Evolutionary conservation across 139 green algal species (phyloP), one percentile per base, ranked within the genome.

Genomic region (Chlamydomonas sp.): DNA sequence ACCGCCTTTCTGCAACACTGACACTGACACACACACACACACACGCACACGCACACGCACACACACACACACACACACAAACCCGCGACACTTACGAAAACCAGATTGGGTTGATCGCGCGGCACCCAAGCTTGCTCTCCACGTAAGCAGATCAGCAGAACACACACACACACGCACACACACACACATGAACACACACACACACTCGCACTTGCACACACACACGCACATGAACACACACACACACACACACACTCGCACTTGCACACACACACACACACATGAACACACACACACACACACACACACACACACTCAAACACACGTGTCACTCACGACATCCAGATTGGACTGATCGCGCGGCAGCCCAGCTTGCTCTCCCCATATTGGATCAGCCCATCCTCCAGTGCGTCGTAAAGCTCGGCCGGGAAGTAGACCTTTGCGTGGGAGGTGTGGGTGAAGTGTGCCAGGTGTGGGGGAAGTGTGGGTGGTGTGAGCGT

Each of bases 321-420:
- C 10, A 35, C 22, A 65, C n/a, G n/a, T 65, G 22, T 65, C 43
- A 68, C 60, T 49, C 22, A 68, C 60, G 34, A 68, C 75, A 96
- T 82, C 89, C 89, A 96, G 10, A 92, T 68, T n/a, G 89, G 88
- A 24, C 81, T 90, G 54, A 96, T 90, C 60, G 76, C 77, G 2
- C 83, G 73, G 81, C 88, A 93, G 0, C 87, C 89, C 48, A 95
- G 79, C 59, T 81, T 48, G 6, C 69, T 39, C 61, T 90, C 79
- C 0, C 86, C 89, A 59, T 85, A 91, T 35, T 76, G 70, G 16
- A 90, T 48, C 63, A 95, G 81, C 29, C 74, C 80, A 26, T 88
- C 82, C 54, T 90, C 86, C 30, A 95, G 72, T 26, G 39, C 29
- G 6, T 75, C 69, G 49, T 88, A 83, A 58, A 86, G 65, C 10